These are phyloP conservation scores for Yamadazyma nakazawae DNA, from an alignment of 805 yeast species.

Conservation along the genomic window DNA sequence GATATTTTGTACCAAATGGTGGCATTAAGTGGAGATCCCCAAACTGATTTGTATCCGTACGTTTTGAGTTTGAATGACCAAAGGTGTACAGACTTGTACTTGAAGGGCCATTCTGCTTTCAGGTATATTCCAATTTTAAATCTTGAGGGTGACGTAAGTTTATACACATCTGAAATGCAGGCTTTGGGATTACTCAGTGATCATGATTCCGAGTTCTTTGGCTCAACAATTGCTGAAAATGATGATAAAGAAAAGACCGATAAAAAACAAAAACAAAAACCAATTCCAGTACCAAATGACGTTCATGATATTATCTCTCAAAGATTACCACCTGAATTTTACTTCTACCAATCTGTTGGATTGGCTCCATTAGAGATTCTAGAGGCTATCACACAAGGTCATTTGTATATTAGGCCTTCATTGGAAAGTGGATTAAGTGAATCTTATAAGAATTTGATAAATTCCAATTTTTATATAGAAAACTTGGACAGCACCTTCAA, in stretches of 20 bases:
- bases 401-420: conserved; percentile 60
- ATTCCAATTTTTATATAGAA: conserved; percentile 42
- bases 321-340: conserved; percentile 80
- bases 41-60: conserved; percentile 40
- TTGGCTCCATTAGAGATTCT: conserved; percentile 60
- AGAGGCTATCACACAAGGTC: conserved; percentile 65
- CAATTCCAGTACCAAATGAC: conserved; percentile 62
- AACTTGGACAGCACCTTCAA: conserved; percentile 62
- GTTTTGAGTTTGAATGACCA: conserved; percentile 47
- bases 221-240: background rate
- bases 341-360: conserved; percentile 79
- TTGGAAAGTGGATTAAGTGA: conserved; percentile 58
- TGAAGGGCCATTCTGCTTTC: conserved; percentile 65
- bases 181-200: conserved; percentile 25
- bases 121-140: conserved; percentile 73
- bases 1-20: conserved; percentile 36
- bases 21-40: conserved; percentile 21
- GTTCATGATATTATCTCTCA: conserved; percentile 79
- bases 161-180: conserved; percentile 44
- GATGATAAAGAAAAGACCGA: background rate
- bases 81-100: conserved; percentile 48
- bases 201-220: conserved; percentile 13
- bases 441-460: conserved; percentile 56
- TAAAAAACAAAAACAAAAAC: background rate
- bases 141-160: conserved; percentile 63